A percentile compares a stretch with the other conserved stretches of the same genome.
phyloP scores from a whole-genome alignment of 2,329 filamentous ascomycete genomes.

The Aureobasidium sp. region DNA sequence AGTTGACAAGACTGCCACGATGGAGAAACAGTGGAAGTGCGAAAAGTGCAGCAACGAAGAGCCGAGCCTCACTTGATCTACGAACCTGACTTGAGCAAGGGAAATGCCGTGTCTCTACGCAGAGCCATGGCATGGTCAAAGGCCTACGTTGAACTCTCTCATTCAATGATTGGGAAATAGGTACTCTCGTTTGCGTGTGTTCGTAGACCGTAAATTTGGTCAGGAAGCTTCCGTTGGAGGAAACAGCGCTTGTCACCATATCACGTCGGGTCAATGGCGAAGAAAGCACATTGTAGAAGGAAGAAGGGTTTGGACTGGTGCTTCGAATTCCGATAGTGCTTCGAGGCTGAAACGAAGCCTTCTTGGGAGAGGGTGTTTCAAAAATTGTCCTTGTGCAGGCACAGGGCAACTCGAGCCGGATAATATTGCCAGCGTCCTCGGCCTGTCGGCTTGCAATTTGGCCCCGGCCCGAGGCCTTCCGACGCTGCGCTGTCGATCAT shows the following conservation, averaged over 20 bases:
- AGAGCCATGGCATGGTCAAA: background rate
- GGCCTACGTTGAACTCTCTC: background rate
- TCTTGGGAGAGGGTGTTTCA: background rate
- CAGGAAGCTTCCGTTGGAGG: background rate
- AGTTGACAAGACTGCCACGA: background rate
- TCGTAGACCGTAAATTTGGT: background rate
- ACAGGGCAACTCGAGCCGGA: background rate
- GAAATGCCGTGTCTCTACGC: background rate
- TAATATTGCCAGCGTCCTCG: background rate
- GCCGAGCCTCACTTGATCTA: background rate
- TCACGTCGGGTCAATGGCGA: background rate
- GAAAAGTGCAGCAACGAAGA: background rate
- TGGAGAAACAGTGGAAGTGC: constrained; percentile 2
- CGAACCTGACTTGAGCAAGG: background rate
- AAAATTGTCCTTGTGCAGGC: background rate
- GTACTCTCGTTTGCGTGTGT: background rate
- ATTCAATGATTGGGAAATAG: background rate
- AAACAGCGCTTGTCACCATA: background rate
- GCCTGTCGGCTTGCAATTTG: background rate
- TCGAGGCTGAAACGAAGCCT: background rate
- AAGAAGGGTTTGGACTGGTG: constrained; percentile 1
- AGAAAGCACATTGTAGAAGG: background rate
- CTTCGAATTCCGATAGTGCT: background rate
- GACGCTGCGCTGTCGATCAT: background rate
- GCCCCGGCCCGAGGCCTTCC: background rate